Conservation (phyloP, 177 flowering plant species). For the Vitis hybrid region DNA sequence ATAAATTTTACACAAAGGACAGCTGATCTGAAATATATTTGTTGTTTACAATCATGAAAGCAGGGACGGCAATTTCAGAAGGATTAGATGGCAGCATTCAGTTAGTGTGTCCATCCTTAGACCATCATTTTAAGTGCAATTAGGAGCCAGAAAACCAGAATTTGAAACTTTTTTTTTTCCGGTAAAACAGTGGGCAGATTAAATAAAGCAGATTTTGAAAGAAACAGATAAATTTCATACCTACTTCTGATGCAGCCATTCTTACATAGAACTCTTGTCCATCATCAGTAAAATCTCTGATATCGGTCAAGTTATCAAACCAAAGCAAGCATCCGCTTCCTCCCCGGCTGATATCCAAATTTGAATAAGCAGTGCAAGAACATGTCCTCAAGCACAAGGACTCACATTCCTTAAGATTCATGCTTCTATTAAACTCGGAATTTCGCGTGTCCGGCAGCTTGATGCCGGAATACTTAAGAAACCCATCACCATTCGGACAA, state of each 20-base stretch:
- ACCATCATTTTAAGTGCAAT: no score
- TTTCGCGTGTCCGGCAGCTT: slow-evolving; percentile 7
- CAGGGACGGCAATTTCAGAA: no score
- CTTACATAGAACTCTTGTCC: slow-evolving; percentile 15
- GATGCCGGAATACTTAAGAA: background rate
- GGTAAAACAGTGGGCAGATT: no score
- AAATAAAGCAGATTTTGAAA: no score
- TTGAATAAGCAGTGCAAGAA: slow-evolving; percentile 6
- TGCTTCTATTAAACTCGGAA: slow-evolving; percentile 5
- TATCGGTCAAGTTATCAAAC: slow-evolving; percentile 6
- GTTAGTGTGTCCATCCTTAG: no score
- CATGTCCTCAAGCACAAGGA: slow-evolving; percentile 1
- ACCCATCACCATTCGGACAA: background rate
- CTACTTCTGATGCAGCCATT: background rate
- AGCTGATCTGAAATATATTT: no score
- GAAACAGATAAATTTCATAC: no score
- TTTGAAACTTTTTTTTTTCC: no score
- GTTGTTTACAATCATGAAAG: no score
- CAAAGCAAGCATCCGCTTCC: slow-evolving; percentile 16
- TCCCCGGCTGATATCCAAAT: slow-evolving; percentile 3
- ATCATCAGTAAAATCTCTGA: background rate
- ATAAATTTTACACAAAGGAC: no score
- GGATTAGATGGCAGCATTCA: no score
- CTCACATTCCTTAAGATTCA: slow-evolving; percentile 10
- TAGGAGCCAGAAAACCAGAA: no score